Evolutionary conservation across 148 eudicot genomes (phyloP).

Genomic region (Mesembryanthemum crystallinum): DNA sequence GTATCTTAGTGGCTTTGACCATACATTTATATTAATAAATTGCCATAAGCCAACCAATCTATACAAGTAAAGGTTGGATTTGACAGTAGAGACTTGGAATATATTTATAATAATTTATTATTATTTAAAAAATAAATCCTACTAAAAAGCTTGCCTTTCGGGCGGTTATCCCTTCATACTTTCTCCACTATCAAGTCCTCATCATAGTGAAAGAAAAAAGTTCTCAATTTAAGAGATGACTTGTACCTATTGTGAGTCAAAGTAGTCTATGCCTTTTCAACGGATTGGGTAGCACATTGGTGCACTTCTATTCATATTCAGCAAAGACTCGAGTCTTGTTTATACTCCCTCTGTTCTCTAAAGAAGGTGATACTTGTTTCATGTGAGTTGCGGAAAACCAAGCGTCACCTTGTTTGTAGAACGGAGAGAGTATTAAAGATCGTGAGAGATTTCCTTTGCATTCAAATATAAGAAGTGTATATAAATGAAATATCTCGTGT

Average conservation of each 20-base stretch:
- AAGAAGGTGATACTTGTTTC: too few species aligned
- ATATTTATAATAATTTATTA: neutral
- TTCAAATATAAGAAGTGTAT: too few species aligned
- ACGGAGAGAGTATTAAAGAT: too few species aligned
- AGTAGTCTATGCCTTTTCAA: neutral
- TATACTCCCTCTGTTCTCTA: too few species aligned
- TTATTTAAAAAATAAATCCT: too few species aligned
- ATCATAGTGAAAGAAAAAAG: slow-evolving; percentile 3
- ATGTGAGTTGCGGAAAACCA: too few species aligned
- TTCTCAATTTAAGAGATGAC: neutral
- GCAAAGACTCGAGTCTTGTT: too few species aligned
- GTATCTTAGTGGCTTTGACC: slow-evolving; percentile 6
- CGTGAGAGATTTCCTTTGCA: too few species aligned
- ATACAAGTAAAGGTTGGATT: neutral
- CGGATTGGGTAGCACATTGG: too few species aligned
- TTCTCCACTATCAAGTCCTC: slow-evolving; percentile 1
- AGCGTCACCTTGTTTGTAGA: too few species aligned
- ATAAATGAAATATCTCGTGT: too few species aligned
- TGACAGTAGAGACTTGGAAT: slow-evolving; percentile 17
- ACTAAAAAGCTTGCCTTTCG: slow-evolving; percentile 5
- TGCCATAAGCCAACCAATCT: neutral
- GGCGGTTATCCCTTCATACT: neutral
- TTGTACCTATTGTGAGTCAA: neutral
- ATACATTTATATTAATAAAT: neutral
- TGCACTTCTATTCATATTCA: too few species aligned